Percentiles rank a stretch among this genome's conserved stretches.
Conservation (phyloP, 2,329 filamentous ascomycete species). For the Penicillium sclerotigenum region DNA sequence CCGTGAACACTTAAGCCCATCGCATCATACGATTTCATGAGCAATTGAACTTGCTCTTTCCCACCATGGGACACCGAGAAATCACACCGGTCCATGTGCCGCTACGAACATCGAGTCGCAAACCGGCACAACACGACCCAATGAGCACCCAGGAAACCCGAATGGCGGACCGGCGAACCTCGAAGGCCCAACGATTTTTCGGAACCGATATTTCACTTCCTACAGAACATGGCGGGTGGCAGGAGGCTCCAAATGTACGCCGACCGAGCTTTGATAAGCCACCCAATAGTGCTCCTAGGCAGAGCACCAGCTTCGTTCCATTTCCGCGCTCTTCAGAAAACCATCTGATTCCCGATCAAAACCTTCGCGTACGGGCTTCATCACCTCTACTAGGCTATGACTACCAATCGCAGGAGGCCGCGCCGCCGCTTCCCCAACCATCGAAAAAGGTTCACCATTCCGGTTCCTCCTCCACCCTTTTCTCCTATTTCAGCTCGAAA, state of each 20-base stretch:
- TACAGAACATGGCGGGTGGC: conserved; percentile 20
- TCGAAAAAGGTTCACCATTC: conserved; percentile 40
- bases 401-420: conserved; percentile 29
- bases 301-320: conserved; percentile 23
- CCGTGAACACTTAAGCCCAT: not conserved
- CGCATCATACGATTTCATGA: conserved; percentile 6
- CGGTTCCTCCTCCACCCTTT: conserved; percentile 46
- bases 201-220: conserved; percentile 29
- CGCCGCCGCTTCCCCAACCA: conserved; percentile 32
- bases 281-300: conserved; percentile 35
- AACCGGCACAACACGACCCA: conserved; percentile 5
- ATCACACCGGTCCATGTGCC: conserved; percentile 20
- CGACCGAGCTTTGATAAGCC: conserved; percentile 42
- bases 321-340: conserved; percentile 25
- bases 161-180: conserved; percentile 21
- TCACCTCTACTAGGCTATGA: conserved; percentile 46
- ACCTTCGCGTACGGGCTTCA: conserved; percentile 44
- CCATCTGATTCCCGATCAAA: conserved; percentile 22
- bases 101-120: conserved; percentile 23
- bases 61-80: conserved; percentile 15
- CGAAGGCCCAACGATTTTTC: conserved; percentile 35
- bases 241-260: conserved; percentile 24
- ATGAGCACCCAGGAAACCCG: conserved; percentile 19
- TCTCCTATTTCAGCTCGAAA: conserved; percentile 48
- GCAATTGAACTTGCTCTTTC: not conserved